Base-by-base conservation (phyloP, 805 yeast species). In the Cyberlindnera euphorbiiphila region DNA sequence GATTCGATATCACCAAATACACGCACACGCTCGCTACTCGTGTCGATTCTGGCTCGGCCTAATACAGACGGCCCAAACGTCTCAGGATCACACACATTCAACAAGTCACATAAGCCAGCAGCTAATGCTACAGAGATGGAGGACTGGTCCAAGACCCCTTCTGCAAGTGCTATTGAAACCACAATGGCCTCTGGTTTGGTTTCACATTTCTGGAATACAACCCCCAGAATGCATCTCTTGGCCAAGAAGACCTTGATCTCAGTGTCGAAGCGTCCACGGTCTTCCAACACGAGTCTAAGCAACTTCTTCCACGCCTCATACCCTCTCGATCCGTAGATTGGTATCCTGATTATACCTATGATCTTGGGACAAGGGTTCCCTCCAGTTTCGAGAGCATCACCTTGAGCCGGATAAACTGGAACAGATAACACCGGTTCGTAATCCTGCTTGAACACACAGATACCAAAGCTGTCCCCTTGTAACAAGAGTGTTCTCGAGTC, bases 191-290 rank as follows among this genome's bases (percentile, higher is more conserved):
- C n/a, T 5, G 19, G 30, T n/a, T 14, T 25, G 4, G 27, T 14
- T 10, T 11, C 17, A 23, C 22, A 14, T 29, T 32, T 38, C 16
- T 38, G 34, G 17, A 38, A 34, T 5, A 25, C 28, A 23, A 38
- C 13, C 1, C 42, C 42, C 25, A 30, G 22, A 8, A 38, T 33
- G 4, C 37, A 22, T 3, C 18, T n/a, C 25, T 38, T 38, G 10
- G 23, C 14, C 21, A 38, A 28, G n/a, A 16, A 38, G 9, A 23
- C 19, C 3, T 34, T 9, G 3, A 25, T 4, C 19, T 29, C 32
- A 6, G 16, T 19, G 20, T 33, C 42, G 7, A 25, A 18, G 15
- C 42, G 13, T 4, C 37, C 37, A 21, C 32, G 28, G 17, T 38
- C 37, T n/a, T 33, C 37, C 13, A 33, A 14, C 9, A 38, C 18